Percentiles rank a stretch among this genome's conserved stretches.
Conservation (phyloP, 2,329 filamentous ascomycete genomes). For the Domatiomyces catenatus region DNA sequence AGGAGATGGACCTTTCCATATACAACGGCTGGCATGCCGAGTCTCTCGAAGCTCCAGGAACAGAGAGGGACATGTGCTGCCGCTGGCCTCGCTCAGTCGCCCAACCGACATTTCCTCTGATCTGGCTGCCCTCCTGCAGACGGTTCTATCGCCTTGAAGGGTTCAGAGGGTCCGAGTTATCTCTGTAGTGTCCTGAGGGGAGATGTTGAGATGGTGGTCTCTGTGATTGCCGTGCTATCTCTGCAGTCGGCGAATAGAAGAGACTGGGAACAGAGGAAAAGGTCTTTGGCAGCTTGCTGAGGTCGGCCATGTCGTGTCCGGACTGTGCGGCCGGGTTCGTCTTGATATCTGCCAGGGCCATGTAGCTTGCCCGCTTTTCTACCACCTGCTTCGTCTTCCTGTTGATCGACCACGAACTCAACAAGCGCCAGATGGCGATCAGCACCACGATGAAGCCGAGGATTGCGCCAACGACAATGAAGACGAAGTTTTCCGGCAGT, state of each 20-base stretch:
- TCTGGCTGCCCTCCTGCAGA: not conserved
- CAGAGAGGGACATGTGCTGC: not conserved
- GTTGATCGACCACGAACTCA: constrained; percentile 82
- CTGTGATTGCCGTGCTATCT: constrained; percentile 14
- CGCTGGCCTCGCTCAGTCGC: not conserved
- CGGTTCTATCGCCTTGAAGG: not conserved
- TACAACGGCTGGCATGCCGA: not conserved
- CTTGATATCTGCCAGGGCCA: constrained; percentile 37
- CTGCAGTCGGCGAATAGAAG: constrained; percentile 89
- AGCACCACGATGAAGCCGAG: constrained; percentile 67
- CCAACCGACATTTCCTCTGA: not conserved
- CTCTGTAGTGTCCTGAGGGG: constrained; percentile 16
- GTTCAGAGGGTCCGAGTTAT: constrained; percentile 8
- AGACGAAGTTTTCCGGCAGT: constrained; percentile 83
- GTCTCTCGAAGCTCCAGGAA: not conserved
- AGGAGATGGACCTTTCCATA: not conserved
- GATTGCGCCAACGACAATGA: constrained; percentile 82
- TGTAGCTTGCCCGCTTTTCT: constrained; percentile 49
- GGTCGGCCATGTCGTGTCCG: constrained; percentile 20
- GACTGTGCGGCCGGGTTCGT: constrained; percentile 20
- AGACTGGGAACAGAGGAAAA: constrained; percentile 38
- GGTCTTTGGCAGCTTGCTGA: constrained; percentile 13
- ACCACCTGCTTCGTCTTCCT: constrained; percentile 78
- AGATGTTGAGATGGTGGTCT: constrained; percentile 11
- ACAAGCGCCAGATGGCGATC: constrained; percentile 74